Percentiles rank a stretch among this genome's conserved stretches.
These are phyloP conservation scores for Epichloe amarillans DNA, from an alignment of 2,329 filamentous ascomycete genomes.

Conservation along the genomic window DNA sequence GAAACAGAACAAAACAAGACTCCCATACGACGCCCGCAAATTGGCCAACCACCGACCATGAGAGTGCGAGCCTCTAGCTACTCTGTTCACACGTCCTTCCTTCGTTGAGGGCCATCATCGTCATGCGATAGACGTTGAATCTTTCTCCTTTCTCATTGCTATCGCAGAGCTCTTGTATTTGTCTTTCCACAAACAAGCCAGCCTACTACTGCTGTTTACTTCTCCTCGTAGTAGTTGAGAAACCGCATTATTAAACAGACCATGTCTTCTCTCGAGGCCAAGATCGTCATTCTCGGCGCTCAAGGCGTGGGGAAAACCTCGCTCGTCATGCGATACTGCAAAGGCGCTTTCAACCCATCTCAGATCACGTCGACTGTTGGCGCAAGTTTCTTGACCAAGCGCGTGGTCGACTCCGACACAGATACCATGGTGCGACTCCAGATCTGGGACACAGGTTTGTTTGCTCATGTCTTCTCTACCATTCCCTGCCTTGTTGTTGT, in stretches of 20 bases:
- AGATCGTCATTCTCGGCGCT: conserved; percentile 68
- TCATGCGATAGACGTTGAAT: conserved; percentile 4
- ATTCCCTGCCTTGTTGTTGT: not conserved
- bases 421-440: conserved; percentile 82
- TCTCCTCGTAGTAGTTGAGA: not conserved
- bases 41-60: not conserved
- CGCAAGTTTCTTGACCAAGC: conserved; percentile 68
- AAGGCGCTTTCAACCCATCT: conserved; percentile 55
- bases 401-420: conserved; percentile 68
- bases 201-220: not conserved
- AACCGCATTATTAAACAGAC: not conserved
- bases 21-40: not conserved
- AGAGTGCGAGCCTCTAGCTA: conserved; percentile 1
- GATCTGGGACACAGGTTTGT: conserved; percentile 78
- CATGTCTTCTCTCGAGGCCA: conserved; percentile 59
- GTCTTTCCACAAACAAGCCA: not conserved
- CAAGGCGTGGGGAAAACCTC: conserved; percentile 73
- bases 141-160: not conserved
- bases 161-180: not conserved
- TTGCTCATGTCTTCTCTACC: not conserved
- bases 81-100: not conserved
- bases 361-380: conserved; percentile 59
- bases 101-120: conserved; percentile 3
- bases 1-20: too few species aligned
- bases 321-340: conserved; percentile 63